A percentile compares a stretch with the other conserved stretches of the same genome.
Evolutionary conservation across 306 rosid genomes (phyloP).

Genomic region (Rosa lucieae): DNA sequence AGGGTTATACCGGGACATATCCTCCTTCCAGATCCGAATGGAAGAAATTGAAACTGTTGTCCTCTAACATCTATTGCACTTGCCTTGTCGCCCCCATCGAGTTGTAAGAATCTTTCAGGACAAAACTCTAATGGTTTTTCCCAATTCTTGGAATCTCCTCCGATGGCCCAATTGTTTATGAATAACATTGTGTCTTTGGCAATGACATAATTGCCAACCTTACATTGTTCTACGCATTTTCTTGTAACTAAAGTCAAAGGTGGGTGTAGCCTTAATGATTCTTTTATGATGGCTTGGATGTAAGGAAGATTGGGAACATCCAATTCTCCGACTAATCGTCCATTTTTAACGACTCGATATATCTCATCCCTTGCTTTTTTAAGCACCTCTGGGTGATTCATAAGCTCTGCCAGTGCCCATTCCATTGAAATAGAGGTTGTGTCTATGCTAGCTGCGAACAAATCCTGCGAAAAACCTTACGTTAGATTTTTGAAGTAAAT

Average conservation of each 20-base stretch:
- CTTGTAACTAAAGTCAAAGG: constrained; percentile 40
- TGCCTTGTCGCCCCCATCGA: neutral
- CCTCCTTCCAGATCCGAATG: constrained; percentile 63
- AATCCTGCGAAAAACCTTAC: constrained; percentile 27
- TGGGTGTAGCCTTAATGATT: constrained; percentile 53
- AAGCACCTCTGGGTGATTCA: constrained; percentile 43
- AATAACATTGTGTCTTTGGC: constrained; percentile 37
- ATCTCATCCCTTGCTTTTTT: constrained; percentile 45
- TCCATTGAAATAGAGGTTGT: constrained; percentile 38
- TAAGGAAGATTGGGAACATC: constrained; percentile 49
- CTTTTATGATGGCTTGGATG: constrained; percentile 52
- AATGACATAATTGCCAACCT: constrained; percentile 32
- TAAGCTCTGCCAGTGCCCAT: constrained; percentile 45
- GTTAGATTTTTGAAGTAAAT: neutral
- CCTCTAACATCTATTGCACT: constrained; percentile 28
- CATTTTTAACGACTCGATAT: constrained; percentile 28
- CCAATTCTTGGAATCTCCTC: constrained; percentile 55
- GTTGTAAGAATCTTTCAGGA: constrained; percentile 35
- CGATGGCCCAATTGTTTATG: constrained; percentile 46
- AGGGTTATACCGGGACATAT: constrained; percentile 46
- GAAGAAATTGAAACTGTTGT: constrained; percentile 35
- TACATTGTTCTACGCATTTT: constrained; percentile 36
- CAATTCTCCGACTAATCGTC: constrained; percentile 37
- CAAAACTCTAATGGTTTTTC: constrained; percentile 36
- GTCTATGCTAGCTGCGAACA: constrained; percentile 45